A percentile compares a stretch with the other conserved stretches of the same genome.
phyloP scores from a whole-genome alignment of 345 rosid species.

The Acer yangbiense region DNA sequence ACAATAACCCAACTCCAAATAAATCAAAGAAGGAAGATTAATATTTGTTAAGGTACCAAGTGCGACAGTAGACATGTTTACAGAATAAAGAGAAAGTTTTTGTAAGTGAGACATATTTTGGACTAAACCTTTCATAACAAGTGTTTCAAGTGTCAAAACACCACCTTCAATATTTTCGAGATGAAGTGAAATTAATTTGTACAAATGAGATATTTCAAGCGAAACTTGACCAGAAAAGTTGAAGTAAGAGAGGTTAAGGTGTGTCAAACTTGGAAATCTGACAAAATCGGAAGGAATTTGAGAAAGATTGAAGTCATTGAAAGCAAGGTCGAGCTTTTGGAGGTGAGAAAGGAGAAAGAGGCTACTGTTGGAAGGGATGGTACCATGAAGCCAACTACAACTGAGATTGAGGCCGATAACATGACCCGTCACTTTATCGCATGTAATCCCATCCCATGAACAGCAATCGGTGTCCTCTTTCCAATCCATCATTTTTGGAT shows the following conservation, averaged over 20 bases:
- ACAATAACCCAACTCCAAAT: background rate
- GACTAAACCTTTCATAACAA: background rate
- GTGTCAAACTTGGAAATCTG: background rate
- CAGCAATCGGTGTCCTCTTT: too few species aligned
- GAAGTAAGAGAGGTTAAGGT: conserved; percentile 26
- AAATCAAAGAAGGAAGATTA: background rate
- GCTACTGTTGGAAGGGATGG: too few species aligned
- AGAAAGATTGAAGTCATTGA: conserved; percentile 10
- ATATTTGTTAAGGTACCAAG: background rate
- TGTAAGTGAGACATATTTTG: background rate
- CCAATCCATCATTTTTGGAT: too few species aligned
- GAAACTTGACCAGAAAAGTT: conserved; percentile 13
- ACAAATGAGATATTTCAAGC: conserved; percentile 12
- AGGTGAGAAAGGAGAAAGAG: too few species aligned
- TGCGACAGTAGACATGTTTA: background rate
- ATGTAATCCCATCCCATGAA: too few species aligned
- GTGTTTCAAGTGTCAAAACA: background rate
- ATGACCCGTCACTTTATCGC: too few species aligned
- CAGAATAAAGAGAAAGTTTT: background rate
- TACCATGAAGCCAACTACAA: too few species aligned
- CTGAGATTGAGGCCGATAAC: too few species aligned
- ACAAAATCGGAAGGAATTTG: conserved; percentile 17
- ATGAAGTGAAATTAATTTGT: background rate
- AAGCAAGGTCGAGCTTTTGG: too few species aligned
- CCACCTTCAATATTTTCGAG: too few species aligned